These are phyloP conservation scores for Venturia aucupariae DNA, from an alignment of 2,329 filamentous ascomycete species.

Conservation along the genomic window DNA sequence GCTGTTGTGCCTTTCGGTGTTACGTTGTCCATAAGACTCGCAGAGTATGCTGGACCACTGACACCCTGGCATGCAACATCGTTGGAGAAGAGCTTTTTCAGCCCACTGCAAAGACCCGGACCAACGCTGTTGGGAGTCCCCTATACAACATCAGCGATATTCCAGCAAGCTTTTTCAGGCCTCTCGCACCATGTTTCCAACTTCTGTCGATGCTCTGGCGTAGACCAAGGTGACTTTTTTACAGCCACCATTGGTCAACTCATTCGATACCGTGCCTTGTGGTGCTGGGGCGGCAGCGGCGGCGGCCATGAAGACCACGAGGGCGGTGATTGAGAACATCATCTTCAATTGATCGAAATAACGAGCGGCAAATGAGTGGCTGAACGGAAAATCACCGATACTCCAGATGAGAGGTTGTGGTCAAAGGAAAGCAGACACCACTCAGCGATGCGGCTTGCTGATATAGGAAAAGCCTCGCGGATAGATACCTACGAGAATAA, in stretches of 20 bases:
- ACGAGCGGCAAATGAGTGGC: conserved; percentile 9
- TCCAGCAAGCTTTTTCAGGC: neutral
- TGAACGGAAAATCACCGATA: neutral
- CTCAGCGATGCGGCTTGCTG: neutral
- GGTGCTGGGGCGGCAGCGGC: neutral
- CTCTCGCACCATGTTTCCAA: conserved; percentile 29
- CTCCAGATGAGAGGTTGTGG: neutral
- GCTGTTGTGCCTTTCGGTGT: neutral
- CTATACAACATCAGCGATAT: neutral
- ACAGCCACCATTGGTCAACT: conserved; percentile 29
- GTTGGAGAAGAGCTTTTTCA: conserved; percentile 4
- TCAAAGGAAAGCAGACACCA: neutral
- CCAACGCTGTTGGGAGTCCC: conserved; percentile 11
- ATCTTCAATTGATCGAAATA: neutral
- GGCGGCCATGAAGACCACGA: neutral
- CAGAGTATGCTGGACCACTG: conserved; percentile 3
- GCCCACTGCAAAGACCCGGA: conserved; percentile 6
- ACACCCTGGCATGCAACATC: conserved; percentile 13
- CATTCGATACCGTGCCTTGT: conserved; percentile 23
- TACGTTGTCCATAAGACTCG: conserved; percentile 5
- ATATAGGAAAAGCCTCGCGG: conserved; percentile 4
- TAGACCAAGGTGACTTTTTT: conserved; percentile 32
- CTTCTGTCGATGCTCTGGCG: conserved; percentile 33
- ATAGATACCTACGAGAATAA: neutral
- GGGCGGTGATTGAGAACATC: conserved; percentile 1